Evolutionary conservation across 495 filamentous ascomycete genomes (phyloP).

Genomic region (Penicillium robsamsonii): DNA sequence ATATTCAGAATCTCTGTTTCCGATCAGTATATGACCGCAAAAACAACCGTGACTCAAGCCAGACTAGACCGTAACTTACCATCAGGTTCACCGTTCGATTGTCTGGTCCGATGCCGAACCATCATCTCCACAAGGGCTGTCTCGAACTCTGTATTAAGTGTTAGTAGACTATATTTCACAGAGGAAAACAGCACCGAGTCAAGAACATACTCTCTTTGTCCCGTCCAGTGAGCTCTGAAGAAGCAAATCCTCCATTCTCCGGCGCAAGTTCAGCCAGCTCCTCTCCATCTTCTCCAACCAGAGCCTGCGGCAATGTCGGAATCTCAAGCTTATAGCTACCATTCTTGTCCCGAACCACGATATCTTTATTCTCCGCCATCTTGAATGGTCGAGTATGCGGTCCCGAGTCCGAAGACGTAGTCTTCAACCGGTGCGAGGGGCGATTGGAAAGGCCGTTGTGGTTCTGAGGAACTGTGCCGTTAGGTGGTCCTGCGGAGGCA

Average conservation of each 20-base stretch:
- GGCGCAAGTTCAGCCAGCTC: constrained; percentile 45
- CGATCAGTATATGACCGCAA: neutral
- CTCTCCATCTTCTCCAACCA: constrained; percentile 53
- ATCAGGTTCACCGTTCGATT: constrained; percentile 61
- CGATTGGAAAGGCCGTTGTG: constrained; percentile 27
- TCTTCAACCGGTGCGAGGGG: constrained; percentile 31
- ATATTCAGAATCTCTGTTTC: constrained; percentile 65
- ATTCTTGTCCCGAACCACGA: constrained; percentile 72
- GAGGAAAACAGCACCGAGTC: neutral
- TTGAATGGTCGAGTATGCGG: constrained; percentile 33
- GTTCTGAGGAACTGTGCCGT: constrained; percentile 16
- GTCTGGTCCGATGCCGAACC: constrained; percentile 60
- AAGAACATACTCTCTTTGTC: constrained; percentile 49
- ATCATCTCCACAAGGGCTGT: constrained; percentile 50
- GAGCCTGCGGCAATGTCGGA: constrained; percentile 51
- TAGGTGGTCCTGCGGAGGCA: constrained; percentile 42
- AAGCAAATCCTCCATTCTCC: constrained; percentile 18
- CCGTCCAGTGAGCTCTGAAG: constrained; percentile 30
- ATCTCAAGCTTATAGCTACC: constrained; percentile 73
- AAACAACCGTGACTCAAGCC: neutral
- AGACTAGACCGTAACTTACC: constrained; percentile 45
- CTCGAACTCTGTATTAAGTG: constrained; percentile 39
- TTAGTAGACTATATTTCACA: constrained; percentile 5
- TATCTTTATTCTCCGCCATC: constrained; percentile 58
- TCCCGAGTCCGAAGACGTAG: constrained; percentile 39